A percentile compares a stretch with the other conserved stretches of the same genome.
Evolutionary conservation across 108 stramenopile genomes (phyloP).

Genomic region (Craspedostauros australis): DNA sequence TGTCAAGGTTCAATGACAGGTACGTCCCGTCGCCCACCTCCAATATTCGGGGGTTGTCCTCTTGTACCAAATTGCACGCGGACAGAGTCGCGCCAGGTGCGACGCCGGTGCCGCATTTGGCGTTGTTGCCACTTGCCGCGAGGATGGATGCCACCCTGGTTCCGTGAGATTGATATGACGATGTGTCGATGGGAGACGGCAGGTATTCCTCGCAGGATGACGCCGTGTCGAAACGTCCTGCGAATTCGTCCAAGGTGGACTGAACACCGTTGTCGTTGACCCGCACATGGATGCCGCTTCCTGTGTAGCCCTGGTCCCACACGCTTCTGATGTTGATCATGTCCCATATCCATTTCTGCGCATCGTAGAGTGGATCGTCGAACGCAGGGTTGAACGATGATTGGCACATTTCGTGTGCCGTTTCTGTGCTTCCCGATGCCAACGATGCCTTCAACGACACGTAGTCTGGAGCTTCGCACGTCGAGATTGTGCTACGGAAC

Average conservation of each 20-base stretch:
- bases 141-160: slow-evolving; percentile 9
- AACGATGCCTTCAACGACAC: too few relatives aligned
- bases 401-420: too few relatives aligned
- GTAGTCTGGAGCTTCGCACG: too few relatives aligned
- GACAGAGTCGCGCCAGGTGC: slow-evolving; percentile 13
- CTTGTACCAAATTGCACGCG: slow-evolving; percentile 7
- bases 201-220: slow-evolving; percentile 10
- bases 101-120: slow-evolving; percentile 10
- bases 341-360: slow-evolving; percentile 8
- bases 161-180: slow-evolving; percentile 1
- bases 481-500: too few relatives aligned
- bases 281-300: slow-evolving; percentile 14
- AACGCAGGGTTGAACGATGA: too few relatives aligned
- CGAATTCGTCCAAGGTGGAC: slow-evolving; percentile 8
- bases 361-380: slow-evolving; percentile 10
- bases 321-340: slow-evolving; percentile 9
- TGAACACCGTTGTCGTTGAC: slow-evolving; percentile 7
- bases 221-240: slow-evolving; percentile 4
- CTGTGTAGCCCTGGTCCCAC: slow-evolving; percentile 9
- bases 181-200: neutral
- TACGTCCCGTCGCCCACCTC: neutral
- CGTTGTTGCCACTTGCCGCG: slow-evolving; percentile 10
- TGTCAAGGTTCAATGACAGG: neutral
- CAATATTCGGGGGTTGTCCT: neutral
- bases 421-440: too few relatives aligned